Base-by-base conservation (phyloP, 225 moss, liverwort and hornwort species). In the Straminergon stramineum region DNA sequence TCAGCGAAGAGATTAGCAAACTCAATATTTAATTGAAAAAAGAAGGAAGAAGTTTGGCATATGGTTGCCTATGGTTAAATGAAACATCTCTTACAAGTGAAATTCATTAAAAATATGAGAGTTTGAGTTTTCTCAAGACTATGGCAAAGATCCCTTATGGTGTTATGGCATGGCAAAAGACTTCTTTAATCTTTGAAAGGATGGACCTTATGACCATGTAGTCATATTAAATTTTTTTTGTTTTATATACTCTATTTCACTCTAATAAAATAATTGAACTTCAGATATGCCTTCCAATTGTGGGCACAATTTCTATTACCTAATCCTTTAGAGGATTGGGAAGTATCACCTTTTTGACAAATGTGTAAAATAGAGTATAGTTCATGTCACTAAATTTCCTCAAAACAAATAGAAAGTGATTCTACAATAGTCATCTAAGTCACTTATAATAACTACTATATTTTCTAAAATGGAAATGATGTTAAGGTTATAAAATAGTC, bases 161-260 rank as follows among this genome's bases (percentile, higher is more conserved):
- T 11, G 48, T 48, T 30, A 4, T 17, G 10, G 28, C 6, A 45
- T 2, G 1, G 6, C 18, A 48, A 75, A 48, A n/a, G 30, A 75
- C 3, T 45, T 0, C 2, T 2, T 16, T 32, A 18, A 31, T 31
- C 7, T 1, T 75, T 65, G 2, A 75, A 52, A 1, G 2, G 2
- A 76, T 1, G 1, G 1, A 5, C 34, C 51, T 52, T 52, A 34
- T 32, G 2, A 32, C 19, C 4, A 51, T 52, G 1, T 76, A 20
- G 4, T 45, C 1, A 11, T 32, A 52, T 32, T 76, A 34, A 21
- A 75, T 7, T 12, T 19, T 32, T 7, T 76, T 76, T 53, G 52
- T 1, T 13, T 53, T 22, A 22, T 53, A 3, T 34, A 77, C 22
- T 53, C 34, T 34, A 35, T 77, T 53, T 22, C 9, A 22, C 7